These are phyloP conservation scores for Carallia pectinifolia DNA, from an alignment of 345 rosid species.

Conservation along the genomic window DNA sequence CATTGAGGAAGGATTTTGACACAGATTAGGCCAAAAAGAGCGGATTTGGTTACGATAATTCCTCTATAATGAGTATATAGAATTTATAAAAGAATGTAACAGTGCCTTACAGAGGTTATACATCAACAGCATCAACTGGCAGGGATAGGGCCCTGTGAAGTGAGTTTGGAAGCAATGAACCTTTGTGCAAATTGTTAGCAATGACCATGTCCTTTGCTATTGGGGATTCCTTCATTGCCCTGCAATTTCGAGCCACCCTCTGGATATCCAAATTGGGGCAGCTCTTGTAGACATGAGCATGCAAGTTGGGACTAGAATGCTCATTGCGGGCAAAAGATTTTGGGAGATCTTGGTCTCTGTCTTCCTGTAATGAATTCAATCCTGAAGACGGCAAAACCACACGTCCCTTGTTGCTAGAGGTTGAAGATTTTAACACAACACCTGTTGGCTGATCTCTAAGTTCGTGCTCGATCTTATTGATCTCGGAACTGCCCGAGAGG, in stretches of 20 bases:
- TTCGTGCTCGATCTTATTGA: slow-evolving; percentile 49
- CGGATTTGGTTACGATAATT: slow-evolving; percentile 24
- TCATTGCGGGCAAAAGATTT: slow-evolving; percentile 10
- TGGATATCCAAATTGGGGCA: slow-evolving; percentile 31
- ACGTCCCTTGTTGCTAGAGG: slow-evolving; percentile 20
- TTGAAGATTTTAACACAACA: slow-evolving; percentile 25
- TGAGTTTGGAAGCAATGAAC: slow-evolving; percentile 44
- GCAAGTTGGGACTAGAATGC: slow-evolving; percentile 20
- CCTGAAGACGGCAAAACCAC: slow-evolving; percentile 13
- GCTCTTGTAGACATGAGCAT: slow-evolving; percentile 20
- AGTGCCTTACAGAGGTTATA: slow-evolving; percentile 26
- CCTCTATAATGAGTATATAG: slow-evolving; percentile 25
- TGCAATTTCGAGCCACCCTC: slow-evolving; percentile 28
- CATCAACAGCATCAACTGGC: slow-evolving; percentile 64
- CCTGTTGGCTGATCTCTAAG: slow-evolving; percentile 49
- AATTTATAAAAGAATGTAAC: slow-evolving; percentile 34
- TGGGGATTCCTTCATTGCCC: slow-evolving; percentile 25
- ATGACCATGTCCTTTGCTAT: slow-evolving; percentile 16
- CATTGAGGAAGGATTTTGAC: not conserved
- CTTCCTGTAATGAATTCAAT: slow-evolving; percentile 19
- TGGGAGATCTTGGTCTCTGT: slow-evolving; percentile 11
- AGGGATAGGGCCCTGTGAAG: slow-evolving; percentile 66
- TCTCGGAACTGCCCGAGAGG: slow-evolving; percentile 36
- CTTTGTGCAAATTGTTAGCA: slow-evolving; percentile 35
- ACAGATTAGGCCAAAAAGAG: slow-evolving; percentile 12